Percentiles rank a stretch among this genome's conserved stretches.
These are phyloP conservation scores for Bullera alba DNA, from an alignment of 768 basidiomycete genomes.

Conservation along the genomic window DNA sequence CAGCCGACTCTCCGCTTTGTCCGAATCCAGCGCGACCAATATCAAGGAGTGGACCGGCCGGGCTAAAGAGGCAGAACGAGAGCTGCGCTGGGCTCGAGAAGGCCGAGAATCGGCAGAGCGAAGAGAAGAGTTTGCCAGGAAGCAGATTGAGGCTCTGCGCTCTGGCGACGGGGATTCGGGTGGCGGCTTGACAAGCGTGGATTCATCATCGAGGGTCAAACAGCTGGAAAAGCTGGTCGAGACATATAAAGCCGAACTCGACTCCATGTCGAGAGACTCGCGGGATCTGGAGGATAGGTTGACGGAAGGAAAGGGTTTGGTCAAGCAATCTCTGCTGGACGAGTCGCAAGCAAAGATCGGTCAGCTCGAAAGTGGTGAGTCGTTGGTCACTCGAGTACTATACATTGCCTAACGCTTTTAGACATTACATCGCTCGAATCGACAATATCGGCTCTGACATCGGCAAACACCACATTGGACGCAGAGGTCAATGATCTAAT, in stretches of 20 bases:
- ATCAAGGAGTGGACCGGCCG: conserved; percentile 21
- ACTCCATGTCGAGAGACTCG: conserved; percentile 26
- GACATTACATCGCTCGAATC: conserved; percentile 27
- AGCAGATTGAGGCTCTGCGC: conserved; percentile 23
- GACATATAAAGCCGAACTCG: conserved; percentile 27
- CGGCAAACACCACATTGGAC: conserved; percentile 36
- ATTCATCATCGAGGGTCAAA: conserved; percentile 13
- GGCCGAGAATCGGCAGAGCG: conserved; percentile 31
- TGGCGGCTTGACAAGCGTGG: conserved; percentile 2
- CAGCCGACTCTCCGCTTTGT: conserved; percentile 17
- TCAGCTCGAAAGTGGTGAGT: conserved; percentile 24
- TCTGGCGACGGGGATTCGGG: conserved; percentile 6
- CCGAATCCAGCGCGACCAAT: conserved; percentile 9
- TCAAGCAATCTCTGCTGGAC: conserved; percentile 23
- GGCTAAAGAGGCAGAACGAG: conserved; percentile 30
- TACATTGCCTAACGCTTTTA: neutral
- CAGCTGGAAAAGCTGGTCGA: conserved; percentile 30
- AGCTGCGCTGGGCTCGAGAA: conserved; percentile 41
- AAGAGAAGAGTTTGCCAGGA: conserved; percentile 28
- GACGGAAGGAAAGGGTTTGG: conserved; percentile 28
- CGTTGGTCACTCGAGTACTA: too few relatives aligned
- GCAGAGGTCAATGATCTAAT: conserved; percentile 40
- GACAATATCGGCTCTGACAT: conserved; percentile 30
- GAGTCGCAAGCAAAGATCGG: conserved; percentile 11
- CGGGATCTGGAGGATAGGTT: conserved; percentile 30